A percentile compares a stretch with the other conserved stretches of the same genome.
Conservation (phyloP, 768 basidiomycete genomes). For the Panaeolus papilionaceus region DNA sequence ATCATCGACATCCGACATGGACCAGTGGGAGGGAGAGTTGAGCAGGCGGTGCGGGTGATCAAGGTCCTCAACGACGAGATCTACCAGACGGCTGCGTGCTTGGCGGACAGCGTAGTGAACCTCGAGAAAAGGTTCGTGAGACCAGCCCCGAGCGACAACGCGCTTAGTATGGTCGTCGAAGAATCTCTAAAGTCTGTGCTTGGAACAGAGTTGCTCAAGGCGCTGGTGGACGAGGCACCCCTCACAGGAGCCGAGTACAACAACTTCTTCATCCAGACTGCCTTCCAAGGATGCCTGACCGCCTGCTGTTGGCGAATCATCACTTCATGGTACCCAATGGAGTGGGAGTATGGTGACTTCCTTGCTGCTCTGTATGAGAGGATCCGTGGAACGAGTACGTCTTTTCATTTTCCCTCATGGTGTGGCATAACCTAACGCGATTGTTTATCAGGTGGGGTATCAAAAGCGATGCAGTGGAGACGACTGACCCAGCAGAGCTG, state of each 20-base stretch:
- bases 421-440: not conserved
- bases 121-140: constrained; percentile 33
- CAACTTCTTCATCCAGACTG: constrained; percentile 43
- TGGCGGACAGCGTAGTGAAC: constrained; percentile 44
- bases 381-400: constrained; percentile 43
- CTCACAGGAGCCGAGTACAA: constrained; percentile 33
- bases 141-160: constrained; percentile 18
- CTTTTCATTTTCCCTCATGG: constrained; percentile 10
- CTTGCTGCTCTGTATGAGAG: constrained; percentile 42
- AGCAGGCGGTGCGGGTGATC: constrained; percentile 31
- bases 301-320: constrained; percentile 45
- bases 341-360: constrained; percentile 49
- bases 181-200: constrained; percentile 38
- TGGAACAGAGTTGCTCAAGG: constrained; percentile 38
- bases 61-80: constrained; percentile 45
- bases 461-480: constrained; percentile 32
- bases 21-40: constrained; percentile 20
- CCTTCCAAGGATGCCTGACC: constrained; percentile 47
- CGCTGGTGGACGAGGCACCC: constrained; percentile 33
- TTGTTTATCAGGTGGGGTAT: constrained; percentile 28
- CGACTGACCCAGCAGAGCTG: constrained; percentile 32
- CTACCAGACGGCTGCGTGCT: constrained; percentile 46
- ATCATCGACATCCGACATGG: constrained; percentile 22
- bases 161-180: constrained; percentile 18
- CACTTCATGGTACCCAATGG: constrained; percentile 48